These are phyloP conservation scores for Lasiodiplodia hormozganensis DNA, from an alignment of 2,329 filamentous ascomycete genomes.

Conservation along the genomic window DNA sequence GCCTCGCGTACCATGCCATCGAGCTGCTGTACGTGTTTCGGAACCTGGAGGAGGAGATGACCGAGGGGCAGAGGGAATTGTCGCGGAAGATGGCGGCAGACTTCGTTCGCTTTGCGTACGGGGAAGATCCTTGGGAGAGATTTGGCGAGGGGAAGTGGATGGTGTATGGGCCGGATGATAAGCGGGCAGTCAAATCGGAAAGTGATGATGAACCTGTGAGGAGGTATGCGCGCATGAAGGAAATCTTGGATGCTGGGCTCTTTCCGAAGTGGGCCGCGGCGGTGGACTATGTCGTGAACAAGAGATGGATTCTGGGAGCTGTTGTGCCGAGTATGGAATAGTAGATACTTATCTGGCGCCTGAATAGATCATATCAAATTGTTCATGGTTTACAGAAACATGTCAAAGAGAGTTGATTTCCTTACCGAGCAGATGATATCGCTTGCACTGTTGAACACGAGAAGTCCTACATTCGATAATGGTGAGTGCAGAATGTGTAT, in stretches of 20 bases:
- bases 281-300: background rate
- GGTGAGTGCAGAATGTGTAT: no score
- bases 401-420: no score
- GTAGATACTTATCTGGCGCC: background rate
- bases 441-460: no score
- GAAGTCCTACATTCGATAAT: no score
- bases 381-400: background rate
- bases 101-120: background rate
- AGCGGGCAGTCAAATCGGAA: background rate
- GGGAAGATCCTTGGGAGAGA: background rate
- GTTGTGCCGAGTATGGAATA: background rate
- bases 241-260: background rate
- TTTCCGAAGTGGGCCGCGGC: background rate
- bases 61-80: background rate
- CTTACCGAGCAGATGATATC: no score
- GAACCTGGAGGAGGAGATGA: background rate
- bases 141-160: background rate
- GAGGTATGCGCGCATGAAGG: background rate
- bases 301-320: background rate
- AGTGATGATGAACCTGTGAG: background rate
- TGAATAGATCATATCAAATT: background rate
- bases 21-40: background rate
- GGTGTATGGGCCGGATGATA: background rate
- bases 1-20: background rate
- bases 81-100: constrained; percentile 1